phyloP scores from a whole-genome alignment of 768 basidiomycete genomes.

The Xerocomellus intermedius region DNA sequence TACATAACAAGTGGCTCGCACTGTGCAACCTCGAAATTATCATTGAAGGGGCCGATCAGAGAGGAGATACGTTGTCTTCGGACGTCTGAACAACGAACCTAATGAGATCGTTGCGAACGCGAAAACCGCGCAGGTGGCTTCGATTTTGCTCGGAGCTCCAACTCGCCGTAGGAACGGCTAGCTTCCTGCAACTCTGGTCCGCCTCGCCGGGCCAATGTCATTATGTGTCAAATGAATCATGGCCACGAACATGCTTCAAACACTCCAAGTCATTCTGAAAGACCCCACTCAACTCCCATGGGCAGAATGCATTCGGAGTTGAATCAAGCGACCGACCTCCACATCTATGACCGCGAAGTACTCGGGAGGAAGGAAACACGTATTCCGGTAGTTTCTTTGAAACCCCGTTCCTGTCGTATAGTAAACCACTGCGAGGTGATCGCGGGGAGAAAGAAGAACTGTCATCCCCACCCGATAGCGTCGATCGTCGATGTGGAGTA shows the following conservation, averaged over 20 bases:
- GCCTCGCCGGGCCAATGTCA: background rate
- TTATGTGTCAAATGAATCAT: too few species aligned
- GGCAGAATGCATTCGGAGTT: background rate
- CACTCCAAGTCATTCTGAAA: background rate
- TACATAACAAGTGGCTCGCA: background rate
- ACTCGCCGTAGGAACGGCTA: background rate
- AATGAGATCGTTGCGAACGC: background rate
- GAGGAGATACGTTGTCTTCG: constrained; percentile 2
- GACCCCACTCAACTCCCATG: background rate
- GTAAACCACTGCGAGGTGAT: background rate
- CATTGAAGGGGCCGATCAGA: background rate
- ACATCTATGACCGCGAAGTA: too few species aligned
- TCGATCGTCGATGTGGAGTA: constrained; percentile 1
- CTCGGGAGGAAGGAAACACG: background rate
- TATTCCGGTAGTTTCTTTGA: background rate
- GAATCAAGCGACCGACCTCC: background rate
- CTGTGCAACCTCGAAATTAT: too few species aligned
- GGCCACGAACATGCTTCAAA: background rate
- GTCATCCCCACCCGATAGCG: background rate
- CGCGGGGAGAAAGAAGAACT: background rate
- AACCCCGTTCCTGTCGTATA: background rate
- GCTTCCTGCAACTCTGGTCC: background rate
- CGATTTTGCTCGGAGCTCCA: background rate
- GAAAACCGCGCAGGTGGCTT: background rate
- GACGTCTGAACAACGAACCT: background rate